phyloP scores from a whole-genome alignment of 805 yeast genomes.

The Kluyveromyces lactis region DNA sequence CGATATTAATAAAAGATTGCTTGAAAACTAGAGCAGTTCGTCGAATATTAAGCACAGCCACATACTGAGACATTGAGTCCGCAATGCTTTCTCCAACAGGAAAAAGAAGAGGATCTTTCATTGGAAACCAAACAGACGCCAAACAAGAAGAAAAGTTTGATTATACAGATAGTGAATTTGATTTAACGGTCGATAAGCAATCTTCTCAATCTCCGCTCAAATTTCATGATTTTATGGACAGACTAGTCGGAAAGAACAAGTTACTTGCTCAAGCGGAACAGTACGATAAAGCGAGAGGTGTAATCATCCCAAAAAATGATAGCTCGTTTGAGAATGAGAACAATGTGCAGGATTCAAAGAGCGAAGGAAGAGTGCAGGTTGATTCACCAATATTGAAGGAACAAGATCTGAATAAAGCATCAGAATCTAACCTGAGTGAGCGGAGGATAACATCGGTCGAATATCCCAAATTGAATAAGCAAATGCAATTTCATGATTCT shows the following conservation, averaged over 20 bases:
- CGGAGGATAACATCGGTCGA: slow-evolving; percentile 1
- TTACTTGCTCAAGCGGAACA: slow-evolving; percentile 1
- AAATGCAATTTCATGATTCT: not conserved
- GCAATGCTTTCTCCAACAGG: not conserved
- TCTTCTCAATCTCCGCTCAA: not conserved
- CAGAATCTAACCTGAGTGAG: not conserved
- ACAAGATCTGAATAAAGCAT: not conserved
- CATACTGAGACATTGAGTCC: too few species aligned
- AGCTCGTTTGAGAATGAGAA: not conserved
- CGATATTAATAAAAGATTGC: too few species aligned
- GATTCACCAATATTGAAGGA: not conserved
- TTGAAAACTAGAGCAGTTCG: too few species aligned
- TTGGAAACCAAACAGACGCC: not conserved
- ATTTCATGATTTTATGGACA: slow-evolving; percentile 3
- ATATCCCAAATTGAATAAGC: not conserved
- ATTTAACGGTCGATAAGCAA: slow-evolving; percentile 4
- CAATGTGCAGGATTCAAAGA: not conserved
- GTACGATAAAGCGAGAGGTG: slow-evolving; percentile 2
- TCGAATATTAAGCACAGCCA: too few species aligned
- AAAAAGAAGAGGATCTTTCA: not conserved
- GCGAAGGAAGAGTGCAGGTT: not conserved
- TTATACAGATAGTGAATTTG: slow-evolving; percentile 12
- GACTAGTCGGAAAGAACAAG: slow-evolving; percentile 1
- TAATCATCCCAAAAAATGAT: not conserved
- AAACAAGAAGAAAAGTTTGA: slow-evolving; percentile 13